Evolutionary conservation across 1,139 yeast species (phyloP).

Genomic region (Yamadazyma pseudoaaseri): DNA sequence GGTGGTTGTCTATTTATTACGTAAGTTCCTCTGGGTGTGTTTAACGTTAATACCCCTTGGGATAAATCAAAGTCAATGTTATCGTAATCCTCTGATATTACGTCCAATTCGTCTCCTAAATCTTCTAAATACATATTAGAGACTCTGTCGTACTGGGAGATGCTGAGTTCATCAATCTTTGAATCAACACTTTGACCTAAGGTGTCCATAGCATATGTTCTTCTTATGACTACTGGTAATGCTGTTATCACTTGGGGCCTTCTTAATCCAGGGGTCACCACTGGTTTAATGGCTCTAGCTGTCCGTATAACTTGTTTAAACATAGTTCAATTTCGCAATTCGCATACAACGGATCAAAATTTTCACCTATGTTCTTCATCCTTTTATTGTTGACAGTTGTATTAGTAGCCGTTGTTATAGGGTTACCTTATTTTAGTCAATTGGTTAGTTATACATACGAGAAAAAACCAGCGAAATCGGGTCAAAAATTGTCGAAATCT

Average conservation of each 20-base stretch:
- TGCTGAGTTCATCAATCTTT: slow-evolving; percentile 46
- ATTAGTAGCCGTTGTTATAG: slow-evolving; percentile 29
- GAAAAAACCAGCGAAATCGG: slow-evolving; percentile 6
- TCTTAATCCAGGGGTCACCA: background rate
- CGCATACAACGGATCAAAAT: background rate
- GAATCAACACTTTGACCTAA: slow-evolving; percentile 50
- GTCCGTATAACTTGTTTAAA: slow-evolving; percentile 6
- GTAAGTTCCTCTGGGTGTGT: slow-evolving; percentile 68
- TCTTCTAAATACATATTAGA: slow-evolving; percentile 66
- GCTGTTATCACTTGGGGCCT: background rate
- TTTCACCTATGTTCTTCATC: slow-evolving; percentile 28
- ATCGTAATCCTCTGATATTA: slow-evolving; percentile 54
- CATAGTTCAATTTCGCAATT: slow-evolving; percentile 5
- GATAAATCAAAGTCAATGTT: slow-evolving; percentile 75
- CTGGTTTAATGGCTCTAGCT: slow-evolving; percentile 1
- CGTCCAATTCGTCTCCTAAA: slow-evolving; percentile 63
- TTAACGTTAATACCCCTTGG: slow-evolving; percentile 79
- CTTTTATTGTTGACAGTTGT: slow-evolving; percentile 24
- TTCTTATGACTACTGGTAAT: slow-evolving; percentile 1
- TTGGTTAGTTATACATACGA: slow-evolving; percentile 23
- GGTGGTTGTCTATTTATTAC: slow-evolving; percentile 94
- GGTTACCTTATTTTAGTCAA: slow-evolving; percentile 40
- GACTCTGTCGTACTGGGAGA: slow-evolving; percentile 52
- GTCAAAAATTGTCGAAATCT: background rate
- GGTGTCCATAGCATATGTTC: slow-evolving; percentile 19